These are phyloP conservation scores for Sporothrix variecibatus DNA, from an alignment of 2,329 filamentous ascomycete species.

Conservation along the genomic window DNA sequence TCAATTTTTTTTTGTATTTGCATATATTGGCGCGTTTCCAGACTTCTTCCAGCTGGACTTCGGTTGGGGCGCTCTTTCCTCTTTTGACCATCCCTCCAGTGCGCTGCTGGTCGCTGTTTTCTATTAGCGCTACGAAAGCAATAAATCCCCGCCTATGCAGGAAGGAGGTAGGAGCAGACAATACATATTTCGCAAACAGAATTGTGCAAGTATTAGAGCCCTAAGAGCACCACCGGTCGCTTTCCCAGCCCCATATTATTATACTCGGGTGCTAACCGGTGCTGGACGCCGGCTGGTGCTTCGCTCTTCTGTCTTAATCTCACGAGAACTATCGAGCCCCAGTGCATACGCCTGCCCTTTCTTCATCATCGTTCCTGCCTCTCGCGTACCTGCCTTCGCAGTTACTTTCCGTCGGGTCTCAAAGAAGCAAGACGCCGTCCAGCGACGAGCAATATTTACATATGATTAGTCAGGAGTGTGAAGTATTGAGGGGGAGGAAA, in stretches of 20 bases:
- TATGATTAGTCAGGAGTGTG: neutral
- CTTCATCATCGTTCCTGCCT: neutral
- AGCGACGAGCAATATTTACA: neutral
- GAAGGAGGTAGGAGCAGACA: neutral
- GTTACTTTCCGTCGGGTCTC: neutral
- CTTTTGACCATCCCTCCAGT: conserved; percentile 9
- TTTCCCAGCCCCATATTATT: neutral
- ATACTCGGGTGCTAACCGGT: conserved; percentile 2
- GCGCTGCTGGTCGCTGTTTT: neutral
- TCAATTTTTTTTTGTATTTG: conserved; percentile 22
- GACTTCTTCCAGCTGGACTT: conserved; percentile 11
- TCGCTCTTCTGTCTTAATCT: conserved; percentile 13
- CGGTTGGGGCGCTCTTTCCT: conserved; percentile 18
- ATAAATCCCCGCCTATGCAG: neutral
- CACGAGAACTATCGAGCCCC: neutral
- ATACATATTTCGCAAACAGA: neutral
- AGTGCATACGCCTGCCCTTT: neutral
- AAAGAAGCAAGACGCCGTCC: conserved; percentile 1
- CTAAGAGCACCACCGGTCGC: neutral
- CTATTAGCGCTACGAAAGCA: neutral
- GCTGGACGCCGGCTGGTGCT: neutral
- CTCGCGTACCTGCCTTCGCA: neutral
- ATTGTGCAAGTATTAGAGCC: neutral
- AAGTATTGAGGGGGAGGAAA: neutral
- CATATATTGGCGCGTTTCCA: conserved; percentile 26